Conservation (phyloP, 2,329 filamentous ascomycete genomes). For the Colletotrichum camelliae region DNA sequence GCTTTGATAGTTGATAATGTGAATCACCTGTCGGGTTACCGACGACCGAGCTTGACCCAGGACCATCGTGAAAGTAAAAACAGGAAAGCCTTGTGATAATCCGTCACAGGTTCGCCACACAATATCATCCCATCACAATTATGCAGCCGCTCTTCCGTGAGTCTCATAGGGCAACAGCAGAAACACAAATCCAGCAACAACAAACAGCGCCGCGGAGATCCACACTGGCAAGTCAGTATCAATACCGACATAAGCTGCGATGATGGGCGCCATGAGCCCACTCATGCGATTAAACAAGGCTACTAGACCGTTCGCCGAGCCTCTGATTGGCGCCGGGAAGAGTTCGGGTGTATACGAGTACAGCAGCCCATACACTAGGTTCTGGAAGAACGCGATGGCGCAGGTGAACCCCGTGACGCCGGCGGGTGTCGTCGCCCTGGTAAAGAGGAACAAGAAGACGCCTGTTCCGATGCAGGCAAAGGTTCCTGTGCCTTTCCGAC, state of each 20-base stretch:
- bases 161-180: conserved; percentile 5
- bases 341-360: conserved; percentile 12
- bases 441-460: conserved; percentile 29
- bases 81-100: accelerated
- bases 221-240: conserved; percentile 13
- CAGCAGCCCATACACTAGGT: conserved; percentile 24
- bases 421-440: conserved; percentile 25
- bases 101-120: no score
- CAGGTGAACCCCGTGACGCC: conserved; percentile 25
- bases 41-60: not conserved
- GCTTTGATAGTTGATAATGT: not conserved
- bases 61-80: not conserved
- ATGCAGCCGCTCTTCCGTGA: not conserved
- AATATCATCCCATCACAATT: accelerated
- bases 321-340: not conserved
- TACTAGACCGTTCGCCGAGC: not conserved
- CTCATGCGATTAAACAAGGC: not conserved
- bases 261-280: conserved; percentile 12
- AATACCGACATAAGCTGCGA: conserved; percentile 15
- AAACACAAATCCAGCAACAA: conserved; percentile 6
- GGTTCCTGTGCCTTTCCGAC: conserved; percentile 25
- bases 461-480: conserved; percentile 24
- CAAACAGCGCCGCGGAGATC: conserved; percentile 12
- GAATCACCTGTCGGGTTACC: not conserved
- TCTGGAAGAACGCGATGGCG: conserved; percentile 28